phyloP scores from a whole-genome alignment of 1,284 basidiomycete species.

The Cryptococcus sp. region DNA sequence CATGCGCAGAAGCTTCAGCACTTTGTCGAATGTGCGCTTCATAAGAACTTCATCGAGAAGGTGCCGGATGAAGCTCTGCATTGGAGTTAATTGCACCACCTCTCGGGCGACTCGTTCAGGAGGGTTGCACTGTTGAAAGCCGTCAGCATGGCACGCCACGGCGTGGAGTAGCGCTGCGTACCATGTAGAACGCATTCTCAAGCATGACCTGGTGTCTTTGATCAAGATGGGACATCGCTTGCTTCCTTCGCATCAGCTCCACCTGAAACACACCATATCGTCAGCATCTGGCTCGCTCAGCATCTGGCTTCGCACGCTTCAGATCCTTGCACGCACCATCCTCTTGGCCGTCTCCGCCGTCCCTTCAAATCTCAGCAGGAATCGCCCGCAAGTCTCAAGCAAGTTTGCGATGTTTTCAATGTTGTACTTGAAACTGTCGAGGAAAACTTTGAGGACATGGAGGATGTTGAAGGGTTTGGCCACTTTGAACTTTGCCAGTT shows the following conservation, averaged over 20 bases:
- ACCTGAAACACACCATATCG: slow-evolving; percentile 56
- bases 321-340: slow-evolving; percentile 23
- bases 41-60: slow-evolving; percentile 85
- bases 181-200: slow-evolving; percentile 98
- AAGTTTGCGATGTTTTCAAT: slow-evolving; percentile 90
- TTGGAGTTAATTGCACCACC: slow-evolving; percentile 78
- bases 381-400: slow-evolving; percentile 91
- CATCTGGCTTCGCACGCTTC: background rate
- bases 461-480: slow-evolving; percentile 88
- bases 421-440: slow-evolving; percentile 92
- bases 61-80: slow-evolving; percentile 90
- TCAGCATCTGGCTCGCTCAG: slow-evolving; percentile 2
- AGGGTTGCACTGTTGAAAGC: slow-evolving; percentile 76
- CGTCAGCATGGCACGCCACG: slow-evolving; percentile 1
- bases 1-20: slow-evolving; percentile 85
- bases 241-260: slow-evolving; percentile 91
- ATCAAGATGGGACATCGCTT: slow-evolving; percentile 86
- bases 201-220: slow-evolving; percentile 82
- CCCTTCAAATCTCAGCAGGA: slow-evolving; percentile 79
- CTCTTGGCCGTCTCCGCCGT: slow-evolving; percentile 72
- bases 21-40: slow-evolving; percentile 89
- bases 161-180: slow-evolving; percentile 39
- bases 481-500: slow-evolving; percentile 92
- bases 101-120: slow-evolving; percentile 84
- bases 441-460: slow-evolving; percentile 92